Evolutionary conservation across 441 rosid genomes (phyloP).

Genomic region (Dalechampia spathulata): DNA sequence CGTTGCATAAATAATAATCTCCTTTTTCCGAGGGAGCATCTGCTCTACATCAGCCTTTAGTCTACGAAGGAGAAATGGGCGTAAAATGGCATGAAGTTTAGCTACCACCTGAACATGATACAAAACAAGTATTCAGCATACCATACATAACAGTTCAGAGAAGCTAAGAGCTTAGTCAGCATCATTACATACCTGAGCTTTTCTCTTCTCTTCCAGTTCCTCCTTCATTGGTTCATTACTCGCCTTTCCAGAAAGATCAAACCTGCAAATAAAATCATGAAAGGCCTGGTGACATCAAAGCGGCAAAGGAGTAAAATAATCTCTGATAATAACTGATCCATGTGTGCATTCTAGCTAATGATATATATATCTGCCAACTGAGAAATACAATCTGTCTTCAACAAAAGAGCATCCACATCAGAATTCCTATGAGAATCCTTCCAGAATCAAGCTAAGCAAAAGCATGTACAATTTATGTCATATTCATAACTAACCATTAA

Average conservation of each 20-base stretch:
- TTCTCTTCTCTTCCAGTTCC: constrained; percentile 82
- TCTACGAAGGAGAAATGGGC: constrained; percentile 95
- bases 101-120: constrained; percentile 61
- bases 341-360: no score
- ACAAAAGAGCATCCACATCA: no score
- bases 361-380: no score
- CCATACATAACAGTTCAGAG: background rate
- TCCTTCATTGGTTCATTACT: constrained; percentile 39
- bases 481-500: no score
- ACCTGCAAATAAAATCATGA: constrained; percentile 42
- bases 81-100: constrained; percentile 89
- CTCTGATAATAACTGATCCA: no score
- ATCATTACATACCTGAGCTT: constrained; percentile 46
- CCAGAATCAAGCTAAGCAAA: no score
- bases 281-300: background rate
- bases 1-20: constrained; percentile 84
- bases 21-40: constrained; percentile 87
- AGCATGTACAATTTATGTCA: no score
- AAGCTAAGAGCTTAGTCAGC: background rate
- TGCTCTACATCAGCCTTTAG: constrained; percentile 93
- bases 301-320: background rate
- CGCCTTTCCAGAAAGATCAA: constrained; percentile 74
- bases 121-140: constrained; percentile 1
- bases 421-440: no score
- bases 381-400: no score